Conservation (phyloP, 306 rosid species). For the Delonix regia region DNA sequence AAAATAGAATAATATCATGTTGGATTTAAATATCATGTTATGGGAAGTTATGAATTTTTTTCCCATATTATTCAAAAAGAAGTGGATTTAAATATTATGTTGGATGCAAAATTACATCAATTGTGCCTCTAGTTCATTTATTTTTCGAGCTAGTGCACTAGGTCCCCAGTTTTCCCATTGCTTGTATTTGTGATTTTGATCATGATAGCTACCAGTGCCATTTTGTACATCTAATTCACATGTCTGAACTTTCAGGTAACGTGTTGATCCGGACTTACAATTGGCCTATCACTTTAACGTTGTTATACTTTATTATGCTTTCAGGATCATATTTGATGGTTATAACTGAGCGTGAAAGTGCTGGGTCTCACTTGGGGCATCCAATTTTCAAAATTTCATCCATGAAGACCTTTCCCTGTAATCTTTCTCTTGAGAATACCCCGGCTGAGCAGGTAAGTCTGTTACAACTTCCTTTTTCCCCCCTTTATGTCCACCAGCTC, state of each 20-base stretch:
- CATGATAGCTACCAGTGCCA: not conserved
- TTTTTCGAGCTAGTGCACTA: constrained; percentile 17
- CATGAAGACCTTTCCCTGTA: constrained; percentile 83
- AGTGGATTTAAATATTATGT: constrained; percentile 23
- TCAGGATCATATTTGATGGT: constrained; percentile 85
- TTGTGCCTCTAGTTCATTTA: constrained; percentile 24
- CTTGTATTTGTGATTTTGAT: constrained; percentile 27
- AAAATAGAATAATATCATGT: constrained; percentile 21
- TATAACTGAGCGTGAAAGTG: constrained; percentile 68
- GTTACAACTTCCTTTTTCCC: constrained; percentile 24
- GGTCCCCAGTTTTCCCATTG: constrained; percentile 15
- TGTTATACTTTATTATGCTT: constrained; percentile 32
- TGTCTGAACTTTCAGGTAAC: constrained; percentile 16
- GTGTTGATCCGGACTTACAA: constrained; percentile 26
- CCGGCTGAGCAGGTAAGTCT: constrained; percentile 71
- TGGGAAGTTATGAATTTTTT: not conserved
- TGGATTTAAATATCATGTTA: no score
- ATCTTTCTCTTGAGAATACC: constrained; percentile 68
- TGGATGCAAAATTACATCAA: constrained; percentile 30
- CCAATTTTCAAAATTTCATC: constrained; percentile 72
- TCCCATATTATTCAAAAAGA: constrained; percentile 2
- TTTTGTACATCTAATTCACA: constrained; percentile 32
- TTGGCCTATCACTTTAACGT: constrained; percentile 33
- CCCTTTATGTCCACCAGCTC: constrained; percentile 31
- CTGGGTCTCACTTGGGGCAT: constrained; percentile 90